Base-by-base conservation (phyloP, 2,329 filamentous ascomycete species). In the Trematosphaeria pertusa region DNA sequence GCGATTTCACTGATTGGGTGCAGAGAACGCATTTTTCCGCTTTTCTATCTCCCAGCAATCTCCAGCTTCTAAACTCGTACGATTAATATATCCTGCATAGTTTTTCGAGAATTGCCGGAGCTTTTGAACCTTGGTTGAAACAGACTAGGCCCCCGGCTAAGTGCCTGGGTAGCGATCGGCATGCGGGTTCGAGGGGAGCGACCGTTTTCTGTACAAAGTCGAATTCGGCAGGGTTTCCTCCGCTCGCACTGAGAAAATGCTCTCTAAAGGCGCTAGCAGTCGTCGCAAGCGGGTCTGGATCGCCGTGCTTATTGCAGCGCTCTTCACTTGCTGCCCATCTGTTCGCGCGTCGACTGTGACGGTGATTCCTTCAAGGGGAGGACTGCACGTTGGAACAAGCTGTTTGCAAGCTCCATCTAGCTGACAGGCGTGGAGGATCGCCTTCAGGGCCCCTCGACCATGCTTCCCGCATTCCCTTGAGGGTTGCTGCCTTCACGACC, bases 381-480 rank as follows among this genome's bases (percentile, higher is more conserved):
- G 41, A 46, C 45, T 39, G 48, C 36, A 59, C 45, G 52, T 52
- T 56, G 48, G 50, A 54, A 53, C 48, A 59, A 56, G 52, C 54
- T 52, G 56, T 47, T 47, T 43, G 50, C 46, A 51, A 52, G 49
- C 50, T 50, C 46, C 45, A 43, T 20, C 24, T 54, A 44, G 37
- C 50, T 48, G 54, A 57, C 59, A 57, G 50, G 59, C 49, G 41
- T 56, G 52, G 44, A 46, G 48, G 66, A 71, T 71, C 62, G 54
- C 45, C 67, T 37, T 59, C 64, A 65, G 59, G 66, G 58, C 57
- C 65, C 65, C 64, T 69, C 67, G 58, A 70, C 67, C 67, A 62
- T 66, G 67, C 67, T 68, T 70, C 67, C 67, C 67, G 67, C 60
- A 49, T 46, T 42, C 56, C 65, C 62, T 67, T 48, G 64, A 67